These are phyloP conservation scores for Coemansia asiatica DNA, from an alignment of 192 early-diverging fungal species.

Conservation along the genomic window DNA sequence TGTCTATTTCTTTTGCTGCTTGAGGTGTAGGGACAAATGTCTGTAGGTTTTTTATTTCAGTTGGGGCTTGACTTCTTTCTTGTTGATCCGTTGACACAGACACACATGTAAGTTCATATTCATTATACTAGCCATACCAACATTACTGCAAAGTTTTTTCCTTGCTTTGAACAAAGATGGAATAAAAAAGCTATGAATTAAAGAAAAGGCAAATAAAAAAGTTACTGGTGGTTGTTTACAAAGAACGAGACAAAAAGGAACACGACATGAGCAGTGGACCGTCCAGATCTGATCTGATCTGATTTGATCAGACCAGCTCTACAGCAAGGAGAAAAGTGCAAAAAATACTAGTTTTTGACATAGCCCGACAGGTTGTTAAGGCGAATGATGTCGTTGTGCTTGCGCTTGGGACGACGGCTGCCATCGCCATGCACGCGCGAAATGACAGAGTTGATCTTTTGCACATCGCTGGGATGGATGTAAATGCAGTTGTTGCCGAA, in stretches of 20 bases:
- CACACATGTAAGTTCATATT: slow-evolving; percentile 3
- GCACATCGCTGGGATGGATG: slow-evolving; percentile 42
- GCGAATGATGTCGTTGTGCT: slow-evolving; percentile 31
- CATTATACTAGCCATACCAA: background rate
- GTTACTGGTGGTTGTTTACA: background rate
- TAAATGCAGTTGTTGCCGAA: slow-evolving; percentile 43
- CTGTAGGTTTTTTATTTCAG: too few species aligned
- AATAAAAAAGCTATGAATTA: too few species aligned
- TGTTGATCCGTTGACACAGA: background rate
- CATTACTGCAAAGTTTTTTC: background rate
- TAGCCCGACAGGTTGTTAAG: slow-evolving; percentile 37
- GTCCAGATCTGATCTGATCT: too few species aligned
- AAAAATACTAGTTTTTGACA: slow-evolving; percentile 5
- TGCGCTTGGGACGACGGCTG: slow-evolving; percentile 35
- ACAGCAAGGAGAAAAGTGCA: too few species aligned
- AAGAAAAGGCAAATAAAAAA: background rate
- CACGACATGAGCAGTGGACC: too few species aligned
- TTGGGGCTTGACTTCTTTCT: too few species aligned
- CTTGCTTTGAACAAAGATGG: background rate
- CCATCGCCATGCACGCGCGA: slow-evolving; percentile 10
- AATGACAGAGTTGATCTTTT: slow-evolving; percentile 42
- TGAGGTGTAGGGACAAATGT: too few species aligned
- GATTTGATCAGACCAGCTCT: too few species aligned
- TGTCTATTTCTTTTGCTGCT: too few species aligned
- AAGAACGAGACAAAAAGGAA: background rate